Percentiles rank a stretch among this genome's conserved stretches.
Evolutionary conservation across 257 asterid species (phyloP).

Genomic region (Cinchona pubescens): DNA sequence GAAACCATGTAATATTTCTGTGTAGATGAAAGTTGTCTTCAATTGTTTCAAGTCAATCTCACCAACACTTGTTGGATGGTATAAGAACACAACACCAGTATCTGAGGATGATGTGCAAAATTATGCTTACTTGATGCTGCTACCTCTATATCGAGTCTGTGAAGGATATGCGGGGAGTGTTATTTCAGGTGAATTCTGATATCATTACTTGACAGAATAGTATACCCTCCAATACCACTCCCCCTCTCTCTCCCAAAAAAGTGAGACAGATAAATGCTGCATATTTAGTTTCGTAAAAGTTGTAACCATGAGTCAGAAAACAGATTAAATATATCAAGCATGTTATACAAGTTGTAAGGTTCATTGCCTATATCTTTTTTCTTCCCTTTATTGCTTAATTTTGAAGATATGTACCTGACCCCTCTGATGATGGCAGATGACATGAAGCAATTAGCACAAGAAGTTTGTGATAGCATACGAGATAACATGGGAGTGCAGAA

Average conservation of each 20-base stretch:
- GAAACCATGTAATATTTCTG: slow-evolving; percentile 1
- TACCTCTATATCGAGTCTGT: slow-evolving; percentile 74
- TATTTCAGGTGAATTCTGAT: slow-evolving; percentile 53
- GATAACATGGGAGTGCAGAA: slow-evolving; percentile 53
- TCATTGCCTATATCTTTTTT: neutral
- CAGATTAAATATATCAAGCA: too few species aligned
- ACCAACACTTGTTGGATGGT: slow-evolving; percentile 46
- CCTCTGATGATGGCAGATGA: slow-evolving; percentile 47
- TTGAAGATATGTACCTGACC: too few species aligned
- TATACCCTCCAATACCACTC: neutral
- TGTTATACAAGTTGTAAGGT: neutral
- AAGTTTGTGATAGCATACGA: slow-evolving; percentile 52
- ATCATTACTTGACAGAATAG: neutral
- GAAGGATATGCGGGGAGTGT: slow-evolving; percentile 79
- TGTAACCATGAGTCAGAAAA: neutral
- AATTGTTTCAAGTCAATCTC: slow-evolving; percentile 64
- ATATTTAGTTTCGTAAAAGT: neutral
- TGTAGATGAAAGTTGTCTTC: slow-evolving; percentile 83
- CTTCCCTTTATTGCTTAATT: too few species aligned
- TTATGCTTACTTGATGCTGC: slow-evolving; percentile 61
- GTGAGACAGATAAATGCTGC: neutral
- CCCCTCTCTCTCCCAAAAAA: neutral
- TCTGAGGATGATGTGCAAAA: slow-evolving; percentile 41
- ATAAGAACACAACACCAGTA: slow-evolving; percentile 21
- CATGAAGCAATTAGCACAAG: slow-evolving; percentile 65